A percentile compares a stretch with the other conserved stretches of the same genome.
These are phyloP conservation scores for Solanum hybrid DNA, from an alignment of 305 asterid genomes.

Conservation along the genomic window DNA sequence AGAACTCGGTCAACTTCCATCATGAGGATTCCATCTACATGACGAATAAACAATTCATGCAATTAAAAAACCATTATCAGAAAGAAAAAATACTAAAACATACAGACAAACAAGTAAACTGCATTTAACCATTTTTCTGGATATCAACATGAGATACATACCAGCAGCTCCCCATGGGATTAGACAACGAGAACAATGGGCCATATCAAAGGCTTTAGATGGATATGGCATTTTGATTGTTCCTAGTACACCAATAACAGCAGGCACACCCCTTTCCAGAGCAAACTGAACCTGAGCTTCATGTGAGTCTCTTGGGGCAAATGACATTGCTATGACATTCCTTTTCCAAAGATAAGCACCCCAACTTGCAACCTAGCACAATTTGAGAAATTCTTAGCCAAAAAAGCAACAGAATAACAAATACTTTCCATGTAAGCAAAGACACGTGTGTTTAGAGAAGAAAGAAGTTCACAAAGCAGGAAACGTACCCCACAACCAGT, in stretches of 20 bases:
- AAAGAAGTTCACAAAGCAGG: background rate
- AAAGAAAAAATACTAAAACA: background rate
- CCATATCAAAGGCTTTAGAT: slow-evolving; percentile 87
- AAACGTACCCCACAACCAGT: slow-evolving; percentile 96
- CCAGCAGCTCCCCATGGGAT: slow-evolving; percentile 94
- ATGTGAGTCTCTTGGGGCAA: slow-evolving; percentile 98
- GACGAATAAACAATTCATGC: slow-evolving; percentile 8
- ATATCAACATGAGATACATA: slow-evolving; percentile 23
- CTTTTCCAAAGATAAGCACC: slow-evolving; percentile 94
- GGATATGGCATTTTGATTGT: slow-evolving; percentile 82
- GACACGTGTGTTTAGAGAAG: background rate
- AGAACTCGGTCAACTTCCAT: slow-evolving; percentile 97
- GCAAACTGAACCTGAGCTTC: slow-evolving; percentile 99
- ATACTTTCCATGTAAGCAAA: background rate
- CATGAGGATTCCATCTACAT: slow-evolving; percentile 84
- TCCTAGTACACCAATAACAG: slow-evolving; percentile 95
- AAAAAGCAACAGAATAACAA: background rate
- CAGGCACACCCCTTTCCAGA: slow-evolving; percentile 95
- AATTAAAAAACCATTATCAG: background rate
- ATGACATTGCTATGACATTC: slow-evolving; percentile 86
- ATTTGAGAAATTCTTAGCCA: slow-evolving; percentile 7
- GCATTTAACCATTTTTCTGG: background rate
- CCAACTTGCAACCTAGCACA: slow-evolving; percentile 87
- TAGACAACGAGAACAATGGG: slow-evolving; percentile 95
- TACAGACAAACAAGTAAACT: background rate